A percentile compares a stretch with the other conserved stretches of the same genome.
phyloP scores from a whole-genome alignment of 2,329 filamentous ascomycete species.

The Monosporascus sp. region DNA sequence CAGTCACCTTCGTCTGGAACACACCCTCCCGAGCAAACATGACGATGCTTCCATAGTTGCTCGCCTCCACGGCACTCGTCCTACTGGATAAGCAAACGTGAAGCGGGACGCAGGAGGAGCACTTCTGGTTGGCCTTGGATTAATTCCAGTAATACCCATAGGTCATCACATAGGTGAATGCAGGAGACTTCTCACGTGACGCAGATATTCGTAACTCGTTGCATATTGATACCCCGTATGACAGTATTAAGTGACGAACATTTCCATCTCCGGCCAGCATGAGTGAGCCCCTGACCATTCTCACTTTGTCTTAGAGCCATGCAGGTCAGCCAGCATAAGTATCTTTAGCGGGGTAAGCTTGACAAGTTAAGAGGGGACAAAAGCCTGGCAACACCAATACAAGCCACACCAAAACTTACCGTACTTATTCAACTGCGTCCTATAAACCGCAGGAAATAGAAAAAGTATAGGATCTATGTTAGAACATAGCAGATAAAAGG shows the following conservation, averaged over 20 bases:
- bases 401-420: too few relatives aligned
- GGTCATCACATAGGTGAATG: slow-evolving; percentile 10
- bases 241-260: slow-evolving; percentile 1
- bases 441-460: too few relatives aligned
- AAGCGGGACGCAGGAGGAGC: slow-evolving; percentile 22
- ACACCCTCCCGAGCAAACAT: slow-evolving; percentile 13
- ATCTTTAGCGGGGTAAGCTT: slow-evolving; percentile 13
- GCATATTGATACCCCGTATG: slow-evolving; percentile 13
- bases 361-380: slow-evolving; percentile 1
- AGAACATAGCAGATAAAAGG: too few relatives aligned
- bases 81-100: slow-evolving; percentile 23
- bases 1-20: slow-evolving; percentile 3
- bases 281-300: slow-evolving; percentile 1
- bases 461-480: too few relatives aligned
- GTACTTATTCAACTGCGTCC: too few relatives aligned
- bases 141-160: slow-evolving; percentile 7
- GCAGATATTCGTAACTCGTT: slow-evolving; percentile 18
- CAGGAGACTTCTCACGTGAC: slow-evolving; percentile 12
- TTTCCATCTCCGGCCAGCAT: neutral
- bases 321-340: neutral
- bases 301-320: slow-evolving; percentile 3
- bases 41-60: slow-evolving; percentile 9
- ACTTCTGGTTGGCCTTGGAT: slow-evolving; percentile 4
- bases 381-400: too few relatives aligned
- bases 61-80: slow-evolving; percentile 19